Percentiles rank a stretch among this genome's conserved stretches.
Evolutionary conservation across 2,329 filamentous ascomycete species (phyloP).

Genomic region (Fusarium musae): DNA sequence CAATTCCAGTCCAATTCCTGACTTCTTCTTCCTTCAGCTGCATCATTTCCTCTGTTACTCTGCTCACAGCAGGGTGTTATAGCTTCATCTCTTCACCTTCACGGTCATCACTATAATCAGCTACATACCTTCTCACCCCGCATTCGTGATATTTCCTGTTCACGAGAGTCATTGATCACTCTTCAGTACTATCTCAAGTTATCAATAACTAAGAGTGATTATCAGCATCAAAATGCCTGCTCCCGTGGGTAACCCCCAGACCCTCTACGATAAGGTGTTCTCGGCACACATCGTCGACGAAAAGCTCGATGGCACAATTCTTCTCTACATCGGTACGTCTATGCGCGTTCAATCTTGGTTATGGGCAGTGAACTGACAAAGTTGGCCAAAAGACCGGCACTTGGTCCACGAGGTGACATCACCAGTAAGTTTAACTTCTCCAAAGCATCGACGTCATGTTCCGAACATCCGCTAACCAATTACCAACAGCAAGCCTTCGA

Average conservation of each 20-base stretch:
- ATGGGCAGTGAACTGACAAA: slow-evolving; percentile 20
- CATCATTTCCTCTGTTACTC: background rate
- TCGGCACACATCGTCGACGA: slow-evolving; percentile 94
- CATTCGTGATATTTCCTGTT: background rate
- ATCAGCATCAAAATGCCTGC: slow-evolving; percentile 74
- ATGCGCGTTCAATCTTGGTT: background rate
- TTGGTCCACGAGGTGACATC: slow-evolving; percentile 98
- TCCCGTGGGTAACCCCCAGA: slow-evolving; percentile 77
- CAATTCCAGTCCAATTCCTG: slow-evolving; percentile 20
- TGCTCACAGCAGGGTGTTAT: background rate
- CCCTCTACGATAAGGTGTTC: slow-evolving; percentile 98
- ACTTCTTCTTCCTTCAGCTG: slow-evolving; percentile 1
- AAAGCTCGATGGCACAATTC: slow-evolving; percentile 90
- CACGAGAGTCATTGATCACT: background rate
- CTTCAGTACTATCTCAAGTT: background rate
- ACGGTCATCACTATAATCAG: background rate
- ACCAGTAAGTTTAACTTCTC: slow-evolving; percentile 69
- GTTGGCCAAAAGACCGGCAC: slow-evolving; percentile 76
- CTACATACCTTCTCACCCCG: slow-evolving; percentile 2
- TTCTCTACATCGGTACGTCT: slow-evolving; percentile 88
- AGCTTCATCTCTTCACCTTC: slow-evolving; percentile 14
- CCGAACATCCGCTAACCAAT: slow-evolving; percentile 28
- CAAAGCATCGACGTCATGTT: slow-evolving; percentile 3
- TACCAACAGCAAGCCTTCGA: slow-evolving; percentile 88
- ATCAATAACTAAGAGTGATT: background rate